phyloP scores from a whole-genome alignment of 2,329 filamentous ascomycete genomes.

The Claviceps africana region DNA sequence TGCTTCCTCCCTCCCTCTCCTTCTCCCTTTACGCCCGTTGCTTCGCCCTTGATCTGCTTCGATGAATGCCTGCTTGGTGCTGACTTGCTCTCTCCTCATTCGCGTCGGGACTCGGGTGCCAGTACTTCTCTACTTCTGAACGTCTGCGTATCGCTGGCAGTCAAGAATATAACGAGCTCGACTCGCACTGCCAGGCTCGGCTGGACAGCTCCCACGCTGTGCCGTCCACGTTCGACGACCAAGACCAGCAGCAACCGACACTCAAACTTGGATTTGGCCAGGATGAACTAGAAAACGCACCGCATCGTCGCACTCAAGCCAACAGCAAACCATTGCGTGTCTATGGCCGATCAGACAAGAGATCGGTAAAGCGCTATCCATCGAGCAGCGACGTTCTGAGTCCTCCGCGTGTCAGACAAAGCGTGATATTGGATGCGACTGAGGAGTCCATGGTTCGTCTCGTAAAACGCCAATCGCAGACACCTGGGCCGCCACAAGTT shows the following conservation, averaged over 20 bases:
- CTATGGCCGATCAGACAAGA: neutral
- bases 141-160: slow-evolving; percentile 49
- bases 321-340: slow-evolving; percentile 1
- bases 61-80: neutral
- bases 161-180: slow-evolving; percentile 17
- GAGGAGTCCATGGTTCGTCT: slow-evolving; percentile 15
- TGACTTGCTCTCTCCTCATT: neutral
- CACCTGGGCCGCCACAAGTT: slow-evolving; percentile 8
- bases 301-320: slow-evolving; percentile 2
- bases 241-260: slow-evolving; percentile 1
- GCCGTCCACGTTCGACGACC: slow-evolving; percentile 5
- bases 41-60: neutral
- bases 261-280: slow-evolving; percentile 6
- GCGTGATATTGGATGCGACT: slow-evolving; percentile 22
- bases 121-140: slow-evolving; percentile 65
- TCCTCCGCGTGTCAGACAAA: slow-evolving; percentile 24
- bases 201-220: slow-evolving; percentile 11
- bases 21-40: neutral
- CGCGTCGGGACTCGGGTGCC: slow-evolving; percentile 2
- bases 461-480: slow-evolving; percentile 14
- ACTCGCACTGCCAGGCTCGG: slow-evolving; percentile 13
- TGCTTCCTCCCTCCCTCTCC: neutral
- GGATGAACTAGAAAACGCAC: slow-evolving; percentile 8
- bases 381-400: slow-evolving; percentile 52
- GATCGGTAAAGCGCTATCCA: slow-evolving; percentile 47